These are phyloP conservation scores for Sequoiadendron giganteum DNA, from an alignment of 75 land plant genomes.

Conservation along the genomic window DNA sequence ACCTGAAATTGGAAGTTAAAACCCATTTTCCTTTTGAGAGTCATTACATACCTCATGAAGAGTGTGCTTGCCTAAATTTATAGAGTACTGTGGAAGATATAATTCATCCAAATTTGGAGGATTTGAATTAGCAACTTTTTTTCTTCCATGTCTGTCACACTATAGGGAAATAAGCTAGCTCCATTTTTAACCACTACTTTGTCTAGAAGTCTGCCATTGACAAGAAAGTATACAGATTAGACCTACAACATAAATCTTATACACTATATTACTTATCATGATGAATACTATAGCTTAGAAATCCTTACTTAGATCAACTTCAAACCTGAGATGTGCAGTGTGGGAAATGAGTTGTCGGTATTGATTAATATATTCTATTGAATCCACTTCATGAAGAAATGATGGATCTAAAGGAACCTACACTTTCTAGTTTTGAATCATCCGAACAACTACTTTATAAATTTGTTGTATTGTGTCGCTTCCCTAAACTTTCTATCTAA, in stretches of 20 bases:
- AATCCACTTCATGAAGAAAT: slow-evolving; percentile 59
- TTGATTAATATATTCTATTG: slow-evolving; percentile 44
- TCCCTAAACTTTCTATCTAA: slow-evolving; percentile 52
- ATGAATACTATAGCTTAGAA: too few species aligned
- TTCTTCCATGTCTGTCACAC: slow-evolving; percentile 85
- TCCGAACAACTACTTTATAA: slow-evolving; percentile 60
- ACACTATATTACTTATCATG: too few species aligned
- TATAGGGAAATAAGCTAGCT: slow-evolving; percentile 34
- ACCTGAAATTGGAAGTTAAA: slow-evolving; percentile 56
- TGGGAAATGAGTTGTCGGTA: slow-evolving; percentile 46
- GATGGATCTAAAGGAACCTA: slow-evolving; percentile 45
- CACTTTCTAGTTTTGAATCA: slow-evolving; percentile 50
- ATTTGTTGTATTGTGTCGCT: slow-evolving; percentile 71
- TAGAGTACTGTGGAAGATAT: slow-evolving; percentile 52
- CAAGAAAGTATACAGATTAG: too few species aligned
- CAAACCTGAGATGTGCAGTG: slow-evolving; percentile 48
- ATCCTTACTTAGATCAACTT: too few species aligned
- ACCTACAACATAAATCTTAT: too few species aligned
- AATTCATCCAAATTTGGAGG: slow-evolving; percentile 60
- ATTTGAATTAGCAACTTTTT: slow-evolving; percentile 64
- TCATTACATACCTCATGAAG: slow-evolving; percentile 69
- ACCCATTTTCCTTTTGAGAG: slow-evolving; percentile 58
- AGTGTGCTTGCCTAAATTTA: slow-evolving; percentile 62
- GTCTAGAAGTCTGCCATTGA: slow-evolving; percentile 51
- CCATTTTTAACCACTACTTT: slow-evolving; percentile 52